Evolutionary conservation across 2,329 filamentous ascomycete genomes (phyloP).

Genomic region (Pyrenophora seminiperda): DNA sequence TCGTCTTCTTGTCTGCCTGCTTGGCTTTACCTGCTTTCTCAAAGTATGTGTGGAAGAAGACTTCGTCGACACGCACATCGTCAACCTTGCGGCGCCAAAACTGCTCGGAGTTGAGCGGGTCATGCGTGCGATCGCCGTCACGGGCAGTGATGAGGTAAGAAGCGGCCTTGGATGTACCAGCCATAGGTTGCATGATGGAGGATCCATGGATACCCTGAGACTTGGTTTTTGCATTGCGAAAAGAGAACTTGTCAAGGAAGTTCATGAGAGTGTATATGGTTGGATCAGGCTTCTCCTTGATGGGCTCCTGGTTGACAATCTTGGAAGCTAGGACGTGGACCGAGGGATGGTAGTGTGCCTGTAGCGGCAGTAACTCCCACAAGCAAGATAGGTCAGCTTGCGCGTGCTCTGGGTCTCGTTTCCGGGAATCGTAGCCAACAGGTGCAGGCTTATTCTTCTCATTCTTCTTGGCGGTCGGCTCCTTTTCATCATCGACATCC

Average conservation of each 20-base stretch:
- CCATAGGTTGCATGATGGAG: slow-evolving; percentile 96
- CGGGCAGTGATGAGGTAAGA: slow-evolving; percentile 66
- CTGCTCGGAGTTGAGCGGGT: slow-evolving; percentile 78
- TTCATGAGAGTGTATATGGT: slow-evolving; percentile 89
- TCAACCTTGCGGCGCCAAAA: slow-evolving; percentile 94
- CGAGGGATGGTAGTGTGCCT: slow-evolving; percentile 89
- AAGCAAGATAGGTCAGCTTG: slow-evolving; percentile 91
- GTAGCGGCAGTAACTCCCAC: slow-evolving; percentile 86
- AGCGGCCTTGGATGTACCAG: slow-evolving; percentile 63
- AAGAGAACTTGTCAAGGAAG: slow-evolving; percentile 98
- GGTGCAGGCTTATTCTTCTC: slow-evolving; percentile 22
- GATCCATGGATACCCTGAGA: slow-evolving; percentile 67
- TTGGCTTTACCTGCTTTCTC: slow-evolving; percentile 64
- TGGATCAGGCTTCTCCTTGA: slow-evolving; percentile 87
- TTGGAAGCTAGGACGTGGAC: slow-evolving; percentile 81
- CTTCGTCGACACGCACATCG: slow-evolving; percentile 86
- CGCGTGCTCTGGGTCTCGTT: slow-evolving; percentile 88
- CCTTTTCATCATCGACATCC: slow-evolving; percentile 61
- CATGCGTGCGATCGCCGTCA: slow-evolving; percentile 63
- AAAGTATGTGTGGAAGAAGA: slow-evolving; percentile 99
- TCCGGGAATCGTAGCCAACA: slow-evolving; percentile 77
- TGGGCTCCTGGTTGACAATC: slow-evolving; percentile 69
- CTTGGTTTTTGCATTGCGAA: slow-evolving; percentile 83
- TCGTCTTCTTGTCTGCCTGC: slow-evolving; percentile 61
- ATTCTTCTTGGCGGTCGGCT: slow-evolving; percentile 26